A percentile compares a stretch with the other conserved stretches of the same genome.
Conservation (phyloP, 2,329 filamentous ascomycete species). For the Tolypocladium tropicale region DNA sequence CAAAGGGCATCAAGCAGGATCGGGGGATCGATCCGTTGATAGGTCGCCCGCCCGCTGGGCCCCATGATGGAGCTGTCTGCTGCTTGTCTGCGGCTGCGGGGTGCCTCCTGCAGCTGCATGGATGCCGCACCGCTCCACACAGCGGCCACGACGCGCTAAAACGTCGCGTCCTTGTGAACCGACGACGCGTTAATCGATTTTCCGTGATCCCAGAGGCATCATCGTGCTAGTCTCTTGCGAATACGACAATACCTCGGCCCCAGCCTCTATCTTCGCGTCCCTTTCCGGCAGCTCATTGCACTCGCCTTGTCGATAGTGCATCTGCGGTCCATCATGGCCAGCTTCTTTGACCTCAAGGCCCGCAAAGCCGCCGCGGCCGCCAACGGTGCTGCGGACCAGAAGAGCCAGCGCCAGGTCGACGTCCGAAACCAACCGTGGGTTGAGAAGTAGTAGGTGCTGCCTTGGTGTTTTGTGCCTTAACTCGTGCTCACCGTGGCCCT, state of each 20-base stretch:
- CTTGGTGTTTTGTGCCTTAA: background rate
- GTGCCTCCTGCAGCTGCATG: background rate
- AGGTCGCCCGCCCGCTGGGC: background rate
- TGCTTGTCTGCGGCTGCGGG: background rate
- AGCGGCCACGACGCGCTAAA: background rate
- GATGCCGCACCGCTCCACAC: background rate
- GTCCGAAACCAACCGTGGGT: slow-evolving; percentile 80
- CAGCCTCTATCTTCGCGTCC: background rate
- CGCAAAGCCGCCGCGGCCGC: slow-evolving; percentile 66
- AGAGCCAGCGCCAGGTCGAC: slow-evolving; percentile 51
- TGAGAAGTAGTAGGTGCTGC: slow-evolving; percentile 80
- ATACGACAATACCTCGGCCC: background rate
- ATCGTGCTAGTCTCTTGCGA: background rate
- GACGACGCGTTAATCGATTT: slow-evolving; percentile 21
- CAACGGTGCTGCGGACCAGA: slow-evolving; percentile 52
- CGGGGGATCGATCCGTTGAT: background rate
- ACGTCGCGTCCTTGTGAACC: background rate
- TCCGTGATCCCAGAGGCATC: background rate
- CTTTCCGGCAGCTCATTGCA: background rate
- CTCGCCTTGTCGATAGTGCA: background rate
- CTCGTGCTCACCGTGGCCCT: slow-evolving; percentile 14
- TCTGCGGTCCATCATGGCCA: slow-evolving; percentile 51
- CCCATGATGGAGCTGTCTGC: background rate
- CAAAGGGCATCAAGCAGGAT: background rate
- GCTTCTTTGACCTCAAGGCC: slow-evolving; percentile 93